phyloP scores from a whole-genome alignment of 345 rosid species.

The Gossypium anomalum region DNA sequence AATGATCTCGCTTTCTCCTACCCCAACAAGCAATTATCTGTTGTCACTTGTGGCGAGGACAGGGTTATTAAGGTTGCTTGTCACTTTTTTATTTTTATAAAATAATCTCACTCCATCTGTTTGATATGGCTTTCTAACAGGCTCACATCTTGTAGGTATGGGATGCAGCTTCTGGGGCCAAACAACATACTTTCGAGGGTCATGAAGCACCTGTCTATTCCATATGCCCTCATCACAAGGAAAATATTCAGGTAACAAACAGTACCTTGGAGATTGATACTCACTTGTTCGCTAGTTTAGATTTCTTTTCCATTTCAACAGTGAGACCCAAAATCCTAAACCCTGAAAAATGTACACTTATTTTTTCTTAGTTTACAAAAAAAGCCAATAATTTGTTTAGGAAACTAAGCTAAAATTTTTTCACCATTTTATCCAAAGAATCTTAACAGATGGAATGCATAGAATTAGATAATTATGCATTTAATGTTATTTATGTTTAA shows the following conservation, averaged over 20 bases:
- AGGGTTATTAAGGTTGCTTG: slow-evolving; percentile 63
- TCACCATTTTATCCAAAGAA: not conserved
- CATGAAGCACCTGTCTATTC: slow-evolving; percentile 89
- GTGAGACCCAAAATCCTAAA: not conserved
- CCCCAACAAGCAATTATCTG: slow-evolving; percentile 62
- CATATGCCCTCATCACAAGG: slow-evolving; percentile 81
- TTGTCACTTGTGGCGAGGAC: slow-evolving; percentile 87
- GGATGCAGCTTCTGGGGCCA: slow-evolving; percentile 64
- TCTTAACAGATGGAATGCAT: slow-evolving; percentile 4
- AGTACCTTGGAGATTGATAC: slow-evolving; percentile 6
- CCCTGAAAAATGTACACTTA: not conserved
- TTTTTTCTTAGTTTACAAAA: not conserved
- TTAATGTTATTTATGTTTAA: not conserved
- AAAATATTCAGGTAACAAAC: slow-evolving; percentile 63
- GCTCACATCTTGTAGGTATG: slow-evolving; percentile 54
- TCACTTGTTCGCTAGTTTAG: slow-evolving; percentile 6
- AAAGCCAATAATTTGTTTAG: not conserved
- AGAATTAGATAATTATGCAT: not conserved
- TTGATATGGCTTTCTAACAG: slow-evolving; percentile 24
- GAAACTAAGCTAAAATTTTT: not conserved
- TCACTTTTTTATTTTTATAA: not conserved
- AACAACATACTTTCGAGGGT: slow-evolving; percentile 57
- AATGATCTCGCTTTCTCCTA: slow-evolving; percentile 78
- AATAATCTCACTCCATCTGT: not conserved
- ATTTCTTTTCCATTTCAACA: slow-evolving; percentile 6